Evolutionary conservation across 805 yeast genomes (phyloP), one percentile per base, ranked within the genome.

Genomic region (Lachancea lanzarotensis): DNA sequence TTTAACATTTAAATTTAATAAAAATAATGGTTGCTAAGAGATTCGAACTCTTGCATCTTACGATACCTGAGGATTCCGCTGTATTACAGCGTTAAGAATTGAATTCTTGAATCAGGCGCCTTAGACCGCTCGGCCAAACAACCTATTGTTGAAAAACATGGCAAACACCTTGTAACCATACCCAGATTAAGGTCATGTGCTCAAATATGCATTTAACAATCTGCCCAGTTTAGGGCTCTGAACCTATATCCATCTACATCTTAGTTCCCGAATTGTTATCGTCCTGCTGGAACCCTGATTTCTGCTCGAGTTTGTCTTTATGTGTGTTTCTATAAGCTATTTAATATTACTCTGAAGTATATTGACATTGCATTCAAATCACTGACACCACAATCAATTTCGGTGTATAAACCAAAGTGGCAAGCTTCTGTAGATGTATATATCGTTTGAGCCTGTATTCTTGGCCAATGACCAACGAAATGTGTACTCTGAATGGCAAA

Each of bases 91-190:
- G 46, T 37, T 22, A 43, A 43, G 46, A 43, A 29, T 39, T 2
- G 17, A 43, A 49, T 47, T 57, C 63, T 58, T 58, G 63, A 58
- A 58, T 58, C 63, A 56, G 63, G 60, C 63, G 63, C 63, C 63
- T 58, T 58, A 58, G 63, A 58, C 63, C 63, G 63, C 63, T 58
- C 63, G 63, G 63, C 63, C 63, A 58, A 57, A 58, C 63, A 58
- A 58, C 63, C 63, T 37, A 17, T 33, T 43, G 8, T 12, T 42
- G 27, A 13, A 13, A 29, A 16, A n/a, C 15, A 33, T 18, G 15
- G 19, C 16, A 29, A 4, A 29, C 5, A 7, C 13, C 13, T 7
- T 3, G 15, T 29, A 29, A 3, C 15, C 15, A 29, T 29, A 29
- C 13, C 15, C 3, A 29, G 31, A 12, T 7, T 4, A 29, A 29